These are phyloP conservation scores for Salix viminalis DNA, from an alignment of 345 rosid species.

Conservation along the genomic window DNA sequence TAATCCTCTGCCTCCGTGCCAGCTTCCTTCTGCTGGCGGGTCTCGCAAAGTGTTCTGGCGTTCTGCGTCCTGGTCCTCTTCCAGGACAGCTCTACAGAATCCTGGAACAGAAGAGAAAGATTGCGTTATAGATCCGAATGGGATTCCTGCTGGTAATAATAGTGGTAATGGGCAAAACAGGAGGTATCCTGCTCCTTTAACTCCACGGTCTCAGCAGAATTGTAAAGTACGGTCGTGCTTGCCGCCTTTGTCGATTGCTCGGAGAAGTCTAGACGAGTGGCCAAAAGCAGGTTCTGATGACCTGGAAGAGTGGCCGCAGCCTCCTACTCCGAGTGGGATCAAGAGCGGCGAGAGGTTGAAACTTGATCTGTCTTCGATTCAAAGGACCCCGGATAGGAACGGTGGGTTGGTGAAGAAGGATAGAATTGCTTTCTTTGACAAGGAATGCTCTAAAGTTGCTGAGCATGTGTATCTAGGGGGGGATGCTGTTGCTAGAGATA, in stretches of 20 bases:
- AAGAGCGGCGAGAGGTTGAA: conserved; percentile 82
- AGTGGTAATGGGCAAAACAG: conserved; percentile 39
- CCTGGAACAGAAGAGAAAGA: conserved; percentile 48
- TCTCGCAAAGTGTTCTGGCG: conserved; percentile 85
- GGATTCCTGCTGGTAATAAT: conserved; percentile 20
- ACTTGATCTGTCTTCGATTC: conserved; percentile 84
- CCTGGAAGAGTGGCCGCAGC: conserved; percentile 93
- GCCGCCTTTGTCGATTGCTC: conserved; percentile 81
- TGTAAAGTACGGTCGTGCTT: conserved; percentile 82
- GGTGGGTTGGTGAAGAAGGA: conserved; percentile 79
- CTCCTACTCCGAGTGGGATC: conserved; percentile 79
- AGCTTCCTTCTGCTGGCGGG: conserved; percentile 38
- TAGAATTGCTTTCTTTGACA: conserved; percentile 87
- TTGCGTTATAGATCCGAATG: conserved; percentile 39
- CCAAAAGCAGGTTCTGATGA: conserved; percentile 98
- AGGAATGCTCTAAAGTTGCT: conserved; percentile 95
- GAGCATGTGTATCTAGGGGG: conserved; percentile 96
- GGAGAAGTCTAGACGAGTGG: conserved; percentile 97
- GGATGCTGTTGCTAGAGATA: conserved; percentile 90
- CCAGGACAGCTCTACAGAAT: conserved; percentile 64
- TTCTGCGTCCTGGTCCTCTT: conserved; percentile 95
- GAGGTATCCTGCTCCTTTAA: conserved; percentile 68
- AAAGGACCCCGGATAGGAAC: conserved; percentile 58
- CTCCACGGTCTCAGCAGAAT: conserved; percentile 88
- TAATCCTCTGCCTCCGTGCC: conserved; percentile 48